Evolutionary conservation across 768 basidiomycete species (phyloP).

Genomic region (Grammothele lineata): DNA sequence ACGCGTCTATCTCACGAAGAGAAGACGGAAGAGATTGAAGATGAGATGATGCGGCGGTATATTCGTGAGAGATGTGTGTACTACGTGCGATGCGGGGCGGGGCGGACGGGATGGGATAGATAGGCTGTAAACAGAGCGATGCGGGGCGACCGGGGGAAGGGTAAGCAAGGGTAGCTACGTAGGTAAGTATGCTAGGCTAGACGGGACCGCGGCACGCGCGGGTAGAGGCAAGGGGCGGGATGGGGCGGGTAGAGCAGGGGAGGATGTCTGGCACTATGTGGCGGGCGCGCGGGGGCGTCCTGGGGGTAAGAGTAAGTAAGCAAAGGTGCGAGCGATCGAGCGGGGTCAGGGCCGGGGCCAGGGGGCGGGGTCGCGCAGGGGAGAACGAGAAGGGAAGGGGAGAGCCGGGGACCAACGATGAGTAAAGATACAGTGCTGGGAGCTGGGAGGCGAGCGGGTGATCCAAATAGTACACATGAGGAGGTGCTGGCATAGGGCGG

Average conservation of each 20-base stretch:
- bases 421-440: not conserved
- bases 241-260: not conserved
- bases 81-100: not conserved
- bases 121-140: slow-evolving; percentile 9
- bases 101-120: slow-evolving; percentile 5
- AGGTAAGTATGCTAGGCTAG: not conserved
- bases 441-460: not conserved
- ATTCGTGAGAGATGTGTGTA: slow-evolving; percentile 2
- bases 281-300: not conserved
- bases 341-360: too few relatives aligned
- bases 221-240: not conserved
- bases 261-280: not conserved
- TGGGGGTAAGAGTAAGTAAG: too few relatives aligned
- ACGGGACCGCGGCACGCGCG: not conserved
- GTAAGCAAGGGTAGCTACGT: not conserved
- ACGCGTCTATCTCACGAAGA: too few relatives aligned
- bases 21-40: too few relatives aligned
- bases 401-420: not conserved
- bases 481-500: not conserved
- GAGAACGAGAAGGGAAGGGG: not conserved
- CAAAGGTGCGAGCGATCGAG: too few relatives aligned
- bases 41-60: too few relatives aligned
- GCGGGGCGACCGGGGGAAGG: not conserved
- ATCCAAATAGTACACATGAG: not conserved
- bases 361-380: too few relatives aligned